Percentiles rank a stretch among this genome's conserved stretches.
phyloP scores from a whole-genome alignment of 768 basidiomycete species.

The Serendipita sp. region DNA sequence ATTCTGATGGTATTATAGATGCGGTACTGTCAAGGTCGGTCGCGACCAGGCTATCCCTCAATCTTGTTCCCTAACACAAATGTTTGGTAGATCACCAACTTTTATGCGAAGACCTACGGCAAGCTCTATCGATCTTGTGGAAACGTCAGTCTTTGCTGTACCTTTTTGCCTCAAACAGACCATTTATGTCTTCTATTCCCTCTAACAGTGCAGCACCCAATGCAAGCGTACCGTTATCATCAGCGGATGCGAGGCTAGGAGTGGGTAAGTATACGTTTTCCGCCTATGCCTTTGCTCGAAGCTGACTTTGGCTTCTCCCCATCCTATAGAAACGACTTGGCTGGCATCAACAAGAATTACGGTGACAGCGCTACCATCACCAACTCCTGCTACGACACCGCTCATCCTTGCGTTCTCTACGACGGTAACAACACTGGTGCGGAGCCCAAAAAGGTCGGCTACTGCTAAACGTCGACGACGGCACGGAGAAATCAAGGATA shows the following conservation, averaged over 20 bases:
- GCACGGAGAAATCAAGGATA: too few relatives aligned
- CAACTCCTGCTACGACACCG: not conserved
- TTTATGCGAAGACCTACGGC: not conserved
- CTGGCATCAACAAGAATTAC: not conserved
- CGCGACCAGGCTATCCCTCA: too few relatives aligned
- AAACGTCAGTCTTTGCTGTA: not conserved
- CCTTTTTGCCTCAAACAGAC: not conserved
- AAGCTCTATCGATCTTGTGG: not conserved
- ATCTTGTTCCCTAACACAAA: not conserved
- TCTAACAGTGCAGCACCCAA: not conserved
- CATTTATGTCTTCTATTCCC: not conserved
- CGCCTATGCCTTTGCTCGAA: not conserved
- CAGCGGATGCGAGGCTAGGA: not conserved
- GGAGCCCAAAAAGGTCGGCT: not conserved
- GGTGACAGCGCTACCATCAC: not conserved
- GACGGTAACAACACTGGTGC: not conserved
- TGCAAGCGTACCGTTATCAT: not conserved
- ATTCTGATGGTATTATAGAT: not conserved
- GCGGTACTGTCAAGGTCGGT: not conserved
- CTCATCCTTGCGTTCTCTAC: not conserved
- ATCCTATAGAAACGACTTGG: not conserved
- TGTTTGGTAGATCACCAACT: not conserved
- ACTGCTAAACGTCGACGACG: not conserved
- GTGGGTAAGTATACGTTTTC: not conserved
- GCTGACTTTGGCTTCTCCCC: not conserved